phyloP scores from a whole-genome alignment of 495 filamentous ascomycete genomes.

The Aspergillus biplanus region DNA sequence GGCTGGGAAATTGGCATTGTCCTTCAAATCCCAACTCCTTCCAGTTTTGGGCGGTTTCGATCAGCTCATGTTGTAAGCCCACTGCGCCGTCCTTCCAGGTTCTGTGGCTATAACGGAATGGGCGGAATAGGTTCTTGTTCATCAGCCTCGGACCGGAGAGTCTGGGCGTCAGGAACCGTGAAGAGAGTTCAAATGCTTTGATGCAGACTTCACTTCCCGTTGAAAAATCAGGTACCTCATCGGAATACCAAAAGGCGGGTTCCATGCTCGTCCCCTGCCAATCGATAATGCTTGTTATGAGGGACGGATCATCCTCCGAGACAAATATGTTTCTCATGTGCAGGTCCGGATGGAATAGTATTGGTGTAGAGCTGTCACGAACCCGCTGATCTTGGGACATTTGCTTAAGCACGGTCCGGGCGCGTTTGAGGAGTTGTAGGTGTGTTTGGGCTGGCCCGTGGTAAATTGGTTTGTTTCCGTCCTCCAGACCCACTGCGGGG shows the following conservation, averaged over 20 bases:
- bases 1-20: slow-evolving; percentile 39
- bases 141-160: slow-evolving; percentile 39
- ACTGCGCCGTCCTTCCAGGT: slow-evolving; percentile 50
- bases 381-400: slow-evolving; percentile 31
- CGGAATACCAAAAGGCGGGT: slow-evolving; percentile 43
- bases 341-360: slow-evolving; percentile 45
- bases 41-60: slow-evolving; percentile 42
- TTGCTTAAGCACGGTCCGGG: slow-evolving; percentile 30
- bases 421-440: slow-evolving; percentile 27
- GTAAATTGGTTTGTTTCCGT: slow-evolving; percentile 26
- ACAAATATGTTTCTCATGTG: slow-evolving; percentile 50
- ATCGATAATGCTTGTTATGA: slow-evolving; percentile 44
- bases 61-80: slow-evolving; percentile 45
- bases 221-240: slow-evolving; percentile 43
- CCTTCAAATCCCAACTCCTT: slow-evolving; percentile 42
- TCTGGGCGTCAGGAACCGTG: slow-evolving; percentile 37
- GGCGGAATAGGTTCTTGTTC: slow-evolving; percentile 44
- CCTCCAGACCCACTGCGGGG: slow-evolving; percentile 22
- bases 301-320: slow-evolving; percentile 42
- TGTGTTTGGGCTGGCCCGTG: slow-evolving; percentile 34
- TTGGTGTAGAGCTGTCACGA: slow-evolving; percentile 28
- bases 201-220: slow-evolving; percentile 26
- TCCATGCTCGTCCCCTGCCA: slow-evolving; percentile 46
- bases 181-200: slow-evolving; percentile 38
- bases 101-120: slow-evolving; percentile 45